A percentile compares a stretch with the other conserved stretches of the same genome.
Evolutionary conservation across 2,329 filamentous ascomycete genomes (phyloP).

Genomic region (Cladosporium sp.): DNA sequence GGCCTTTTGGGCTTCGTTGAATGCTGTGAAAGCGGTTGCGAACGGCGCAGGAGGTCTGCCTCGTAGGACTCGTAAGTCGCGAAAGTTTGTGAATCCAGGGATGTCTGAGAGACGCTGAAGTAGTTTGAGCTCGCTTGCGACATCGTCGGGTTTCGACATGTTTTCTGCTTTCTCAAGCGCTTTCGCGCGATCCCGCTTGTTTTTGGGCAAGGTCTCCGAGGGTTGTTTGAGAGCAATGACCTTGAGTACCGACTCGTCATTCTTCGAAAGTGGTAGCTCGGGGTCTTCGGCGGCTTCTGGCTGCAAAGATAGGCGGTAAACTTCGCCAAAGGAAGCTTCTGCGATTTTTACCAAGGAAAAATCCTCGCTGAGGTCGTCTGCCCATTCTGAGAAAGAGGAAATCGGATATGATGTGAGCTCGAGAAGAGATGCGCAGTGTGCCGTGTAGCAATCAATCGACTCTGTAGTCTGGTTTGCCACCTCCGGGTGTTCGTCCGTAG

Average conservation of each 20-base stretch:
- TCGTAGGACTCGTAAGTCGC: slow-evolving; percentile 55
- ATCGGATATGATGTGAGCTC: slow-evolving; percentile 29
- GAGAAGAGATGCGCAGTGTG: slow-evolving; percentile 27
- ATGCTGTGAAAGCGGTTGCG: slow-evolving; percentile 41
- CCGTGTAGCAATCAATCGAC: slow-evolving; percentile 16
- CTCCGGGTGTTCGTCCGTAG: not conserved
- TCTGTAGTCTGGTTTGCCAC: not conserved
- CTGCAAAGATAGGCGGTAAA: slow-evolving; percentile 53
- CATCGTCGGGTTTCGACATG: slow-evolving; percentile 43
- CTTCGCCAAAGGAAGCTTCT: slow-evolving; percentile 63
- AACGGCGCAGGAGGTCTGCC: slow-evolving; percentile 53
- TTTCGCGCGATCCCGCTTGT: slow-evolving; percentile 48
- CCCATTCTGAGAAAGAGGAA: slow-evolving; percentile 39
- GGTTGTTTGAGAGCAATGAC: slow-evolving; percentile 38
- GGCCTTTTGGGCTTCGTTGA: slow-evolving; percentile 41
- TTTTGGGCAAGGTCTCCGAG: slow-evolving; percentile 38
- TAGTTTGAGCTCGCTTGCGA: slow-evolving; percentile 46
- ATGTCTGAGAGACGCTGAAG: slow-evolving; percentile 56
- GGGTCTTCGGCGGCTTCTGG: slow-evolving; percentile 21
- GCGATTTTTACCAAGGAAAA: slow-evolving; percentile 58
- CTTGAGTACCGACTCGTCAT: slow-evolving; percentile 47
- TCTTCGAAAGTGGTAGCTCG: slow-evolving; percentile 17
- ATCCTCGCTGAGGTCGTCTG: slow-evolving; percentile 36
- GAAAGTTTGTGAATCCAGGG: slow-evolving; percentile 60
- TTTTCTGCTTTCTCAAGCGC: slow-evolving; percentile 38